Base-by-base conservation (phyloP, 2,329 filamentous ascomycete genomes). In the Mycosphaerella arachidis region DNA sequence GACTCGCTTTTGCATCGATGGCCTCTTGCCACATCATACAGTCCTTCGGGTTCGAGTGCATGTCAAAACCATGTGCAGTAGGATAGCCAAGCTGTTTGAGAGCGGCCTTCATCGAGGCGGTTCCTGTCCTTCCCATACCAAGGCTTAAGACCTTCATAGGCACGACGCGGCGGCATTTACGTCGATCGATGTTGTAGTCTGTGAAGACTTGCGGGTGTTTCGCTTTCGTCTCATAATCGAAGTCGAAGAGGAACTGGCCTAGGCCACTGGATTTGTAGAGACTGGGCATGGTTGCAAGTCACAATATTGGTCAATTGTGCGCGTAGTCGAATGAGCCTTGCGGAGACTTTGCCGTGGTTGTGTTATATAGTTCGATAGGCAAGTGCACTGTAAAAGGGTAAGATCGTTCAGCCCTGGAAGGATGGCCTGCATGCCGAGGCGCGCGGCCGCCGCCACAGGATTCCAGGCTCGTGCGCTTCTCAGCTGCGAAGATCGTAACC, bases 21-120 rank as follows among this genome's bases (percentile, higher is more conserved):
- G 86, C 86, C 61, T 88, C 83, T 76, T 84, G 82, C 86, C 86
- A 89, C 75, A 88, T 82, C 33, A 86, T 77, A 50, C 81, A 82
- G 67, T 88, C 86, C 31, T 81, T 82, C 6, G 82, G 82, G 72
- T 86, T 88, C 73, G 56, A 56, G 33, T 66, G 60, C 57, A 65
- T 63, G 33, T 63, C 63, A 37, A 66, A 63, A 48, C 61, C 62
- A 55, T 70, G 67, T 9, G 61, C 63, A 13, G 60, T 65, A 8
- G 63, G 62, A 43, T 66, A 66, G 29, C 65, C 67, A 3, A 69
- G 58, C 7, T 57, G 55, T 12, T 52, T 61, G 8, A 66, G 56
- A 13, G 65, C 63, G 18, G 56, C 53, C 54, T 62, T 62, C 66
- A 66, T 67, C 5, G 65, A 65, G 1, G 63, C 51, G 16, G 67